Conservation (phyloP, 2,329 filamentous ascomycete species). For the Ramichloridium luteum region DNA sequence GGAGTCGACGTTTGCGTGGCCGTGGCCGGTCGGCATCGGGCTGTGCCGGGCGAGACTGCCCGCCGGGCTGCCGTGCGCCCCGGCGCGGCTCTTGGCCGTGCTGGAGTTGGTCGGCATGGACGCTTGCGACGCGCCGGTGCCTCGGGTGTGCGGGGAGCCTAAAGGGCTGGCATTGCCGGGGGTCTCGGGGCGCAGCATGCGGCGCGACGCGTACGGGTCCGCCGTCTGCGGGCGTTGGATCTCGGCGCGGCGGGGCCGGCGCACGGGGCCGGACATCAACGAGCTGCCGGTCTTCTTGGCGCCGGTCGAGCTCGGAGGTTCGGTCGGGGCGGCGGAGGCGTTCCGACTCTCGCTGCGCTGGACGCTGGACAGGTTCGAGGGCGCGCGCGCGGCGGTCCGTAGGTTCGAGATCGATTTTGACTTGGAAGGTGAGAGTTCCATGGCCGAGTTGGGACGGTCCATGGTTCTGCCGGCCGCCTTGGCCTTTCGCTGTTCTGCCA, state of each 20-base stretch:
- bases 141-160: constrained; percentile 32
- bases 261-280: constrained; percentile 48
- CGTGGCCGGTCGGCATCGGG: constrained; percentile 11
- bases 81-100: constrained; percentile 18
- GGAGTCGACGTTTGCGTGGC: constrained; percentile 12
- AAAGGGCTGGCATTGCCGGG: constrained; percentile 35
- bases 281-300: constrained; percentile 28
- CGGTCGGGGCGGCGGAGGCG: constrained; percentile 15
- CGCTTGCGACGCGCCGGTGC: constrained; percentile 19
- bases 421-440: constrained; percentile 38
- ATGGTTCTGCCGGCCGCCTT: constrained; percentile 36
- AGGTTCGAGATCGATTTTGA: constrained; percentile 20
- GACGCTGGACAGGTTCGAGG: constrained; percentile 22
- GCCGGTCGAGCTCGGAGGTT: constrained; percentile 14
- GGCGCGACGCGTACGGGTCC: constrained; percentile 38
- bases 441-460: constrained; percentile 46
- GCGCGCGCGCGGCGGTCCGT: constrained; percentile 14
- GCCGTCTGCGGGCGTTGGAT: constrained; percentile 40
- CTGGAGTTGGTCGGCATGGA: constrained; percentile 15
- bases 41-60: constrained; percentile 22
- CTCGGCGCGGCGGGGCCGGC: constrained; percentile 38
- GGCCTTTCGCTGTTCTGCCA: constrained; percentile 61
- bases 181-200: constrained; percentile 30
- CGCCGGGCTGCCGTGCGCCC: constrained; percentile 21
- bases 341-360: constrained; percentile 12